A percentile compares a stretch with the other conserved stretches of the same genome.
phyloP scores from a whole-genome alignment of 2,329 filamentous ascomycete species.

The Lomentospora prolificans region DNA sequence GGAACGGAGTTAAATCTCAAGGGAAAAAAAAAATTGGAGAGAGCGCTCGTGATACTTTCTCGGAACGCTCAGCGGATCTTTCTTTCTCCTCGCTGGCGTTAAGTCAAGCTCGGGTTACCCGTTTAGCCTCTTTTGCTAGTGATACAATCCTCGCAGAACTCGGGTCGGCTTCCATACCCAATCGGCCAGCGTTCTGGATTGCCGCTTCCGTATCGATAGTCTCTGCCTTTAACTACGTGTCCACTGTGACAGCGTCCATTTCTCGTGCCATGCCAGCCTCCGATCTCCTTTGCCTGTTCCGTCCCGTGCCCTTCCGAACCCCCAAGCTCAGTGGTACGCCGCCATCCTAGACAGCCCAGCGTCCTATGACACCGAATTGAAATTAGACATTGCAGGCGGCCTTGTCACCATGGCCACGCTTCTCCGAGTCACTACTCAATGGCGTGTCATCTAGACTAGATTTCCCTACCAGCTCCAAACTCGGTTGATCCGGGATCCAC shows the following conservation, averaged over 20 bases:
- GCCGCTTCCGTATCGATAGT: neutral
- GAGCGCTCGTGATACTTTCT: neutral
- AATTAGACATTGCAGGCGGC: no score
- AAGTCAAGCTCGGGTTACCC: neutral
- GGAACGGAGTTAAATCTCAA: neutral
- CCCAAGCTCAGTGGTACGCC: neutral
- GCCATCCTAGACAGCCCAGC: no score
- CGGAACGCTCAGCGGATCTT: neutral
- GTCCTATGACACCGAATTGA: no score
- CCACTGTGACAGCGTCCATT: no score
- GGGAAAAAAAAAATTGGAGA: neutral
- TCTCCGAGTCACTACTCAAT: neutral
- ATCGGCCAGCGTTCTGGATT: neutral
- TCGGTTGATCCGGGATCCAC: neutral
- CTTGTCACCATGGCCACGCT: neutral
- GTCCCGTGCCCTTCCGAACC: neutral
- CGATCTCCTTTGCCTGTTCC: neutral
- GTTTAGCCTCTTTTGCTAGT: neutral
- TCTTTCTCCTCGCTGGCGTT: no score
- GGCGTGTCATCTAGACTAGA: neutral
- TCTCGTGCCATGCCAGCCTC: no score
- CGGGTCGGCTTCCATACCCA: neutral
- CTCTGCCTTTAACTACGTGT: no score
- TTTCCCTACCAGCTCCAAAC: neutral
- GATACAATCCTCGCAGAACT: neutral